phyloP scores from a whole-genome alignment of 2,329 filamentous ascomycete genomes.

The Hymenoscyphus infarciens region DNA sequence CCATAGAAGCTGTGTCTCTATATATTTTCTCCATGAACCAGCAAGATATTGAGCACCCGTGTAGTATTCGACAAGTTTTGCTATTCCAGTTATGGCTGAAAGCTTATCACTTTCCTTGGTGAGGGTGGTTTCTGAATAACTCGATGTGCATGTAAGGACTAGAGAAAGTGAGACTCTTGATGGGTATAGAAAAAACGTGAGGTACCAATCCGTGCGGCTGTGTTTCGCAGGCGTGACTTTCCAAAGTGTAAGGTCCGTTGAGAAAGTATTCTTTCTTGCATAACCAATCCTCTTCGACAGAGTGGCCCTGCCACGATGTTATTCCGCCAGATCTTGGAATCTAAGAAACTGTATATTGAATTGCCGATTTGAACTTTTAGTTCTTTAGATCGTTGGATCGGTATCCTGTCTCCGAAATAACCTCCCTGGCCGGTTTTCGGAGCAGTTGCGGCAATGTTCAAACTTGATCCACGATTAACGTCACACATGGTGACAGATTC shows the following conservation, averaged over 20 bases:
- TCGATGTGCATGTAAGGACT: not conserved
- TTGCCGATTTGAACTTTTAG: not conserved
- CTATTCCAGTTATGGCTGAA: not conserved
- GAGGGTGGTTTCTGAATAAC: not conserved
- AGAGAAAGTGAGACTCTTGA: not conserved
- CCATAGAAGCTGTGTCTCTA: not conserved
- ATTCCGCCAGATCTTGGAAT: not conserved
- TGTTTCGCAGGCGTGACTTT: not conserved
- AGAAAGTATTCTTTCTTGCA: not conserved
- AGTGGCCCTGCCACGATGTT: not conserved
- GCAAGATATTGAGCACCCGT: not conserved
- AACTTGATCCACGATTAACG: not conserved
- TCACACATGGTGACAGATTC: not conserved
- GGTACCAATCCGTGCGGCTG: not conserved
- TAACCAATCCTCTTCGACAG: not conserved
- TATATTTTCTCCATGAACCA: not conserved
- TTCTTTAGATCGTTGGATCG: not conserved
- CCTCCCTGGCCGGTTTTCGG: not conserved
- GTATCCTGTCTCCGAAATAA: not conserved
- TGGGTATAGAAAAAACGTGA: no score
- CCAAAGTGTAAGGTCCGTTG: not conserved
- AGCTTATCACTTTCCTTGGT: slow-evolving; percentile 3
- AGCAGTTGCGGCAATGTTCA: not conserved
- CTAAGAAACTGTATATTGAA: not conserved
- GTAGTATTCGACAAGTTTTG: not conserved